Percentiles rank a stretch among this genome's conserved stretches.
Conservation (phyloP, 2,329 filamentous ascomycete species). For the Clonostachys rhizophaga region DNA sequence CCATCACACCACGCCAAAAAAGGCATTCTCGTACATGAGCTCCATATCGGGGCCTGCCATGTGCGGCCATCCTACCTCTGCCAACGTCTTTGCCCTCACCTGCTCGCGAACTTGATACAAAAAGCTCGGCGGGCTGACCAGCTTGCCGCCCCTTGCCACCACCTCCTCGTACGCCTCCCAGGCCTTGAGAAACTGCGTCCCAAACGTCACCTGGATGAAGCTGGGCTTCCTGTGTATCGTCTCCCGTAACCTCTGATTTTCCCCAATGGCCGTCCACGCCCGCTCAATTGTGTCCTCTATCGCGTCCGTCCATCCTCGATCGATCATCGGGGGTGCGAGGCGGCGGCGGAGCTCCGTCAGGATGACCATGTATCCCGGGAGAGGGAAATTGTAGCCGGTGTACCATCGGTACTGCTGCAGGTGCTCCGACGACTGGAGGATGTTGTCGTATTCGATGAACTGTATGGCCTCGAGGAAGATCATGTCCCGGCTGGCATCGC, state of each 20-base stretch:
- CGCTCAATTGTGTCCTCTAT: constrained; percentile 51
- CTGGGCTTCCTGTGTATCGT: constrained; percentile 43
- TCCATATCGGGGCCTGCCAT: too few relatives aligned
- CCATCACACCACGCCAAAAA: too few relatives aligned
- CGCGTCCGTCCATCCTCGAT: constrained; percentile 24
- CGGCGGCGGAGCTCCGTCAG: constrained; percentile 43
- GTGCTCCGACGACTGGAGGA: constrained; percentile 44
- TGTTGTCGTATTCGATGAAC: constrained; percentile 56
- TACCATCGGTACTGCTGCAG: constrained; percentile 54
- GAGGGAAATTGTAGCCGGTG: constrained; percentile 53
- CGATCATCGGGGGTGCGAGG: too few relatives aligned
- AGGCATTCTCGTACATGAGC: too few relatives aligned
- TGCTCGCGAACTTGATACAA: too few relatives aligned
- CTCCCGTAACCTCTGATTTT: constrained; percentile 47
- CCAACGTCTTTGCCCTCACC: too few relatives aligned
- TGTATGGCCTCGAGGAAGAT: constrained; percentile 50
- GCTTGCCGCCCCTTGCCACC: too few relatives aligned
- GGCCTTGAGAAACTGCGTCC: constrained; percentile 53
- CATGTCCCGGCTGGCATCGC: constrained; percentile 41
- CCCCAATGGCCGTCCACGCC: constrained; percentile 51
- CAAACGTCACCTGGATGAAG: constrained; percentile 54
- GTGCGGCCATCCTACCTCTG: too few relatives aligned
- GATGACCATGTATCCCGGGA: constrained; percentile 57
- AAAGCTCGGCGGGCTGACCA: too few relatives aligned
- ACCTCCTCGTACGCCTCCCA: constrained; percentile 49